Base-by-base conservation (phyloP, 2,329 filamentous ascomycete species). In the Beauveria sp. region DNA sequence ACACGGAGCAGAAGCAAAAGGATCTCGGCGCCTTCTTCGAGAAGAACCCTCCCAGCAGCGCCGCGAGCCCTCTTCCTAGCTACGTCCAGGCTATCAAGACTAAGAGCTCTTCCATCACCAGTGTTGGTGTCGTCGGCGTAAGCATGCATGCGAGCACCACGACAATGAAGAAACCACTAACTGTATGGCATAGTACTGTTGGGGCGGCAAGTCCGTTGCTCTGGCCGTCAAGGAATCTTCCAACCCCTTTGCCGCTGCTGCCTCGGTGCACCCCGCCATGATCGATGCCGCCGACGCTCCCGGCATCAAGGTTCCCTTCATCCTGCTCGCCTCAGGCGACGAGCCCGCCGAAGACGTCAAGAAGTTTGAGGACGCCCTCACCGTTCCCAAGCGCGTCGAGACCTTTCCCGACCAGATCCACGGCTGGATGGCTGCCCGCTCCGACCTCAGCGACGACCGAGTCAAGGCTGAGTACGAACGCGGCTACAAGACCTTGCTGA, bases 381-480 rank as follows among this genome's bases (percentile, higher is more conserved):
- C 73, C 30, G 80, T 75, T 2, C 73, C 81, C 62, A 84, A 85
- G 68, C 79, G 86, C 64, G 81, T 88, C 58, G 86, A 90, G 77
- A 85, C 72, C n/a, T 90, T 88, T 68, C 67, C 68, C 26, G 85
- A 85, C 68, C 87, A 88, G 79, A 80, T 86, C 69, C 87, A 90
- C 73, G 87, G 87, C 50, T 90, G 86, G 86, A 90, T 90, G 87
- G 85, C 84, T 1, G 86, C 87, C 1, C 81, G 86, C 28, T 78
- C 81, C 0, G 75, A 89, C 68, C 74, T 90, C 34, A 76, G 78
- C 40, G 76, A 87, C 52, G 74, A 78, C 54, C 79, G 78, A 47
- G 81, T 85, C 69, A 83, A 81, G 72, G 79, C 81, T 65, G 86
- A 87, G 74, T 87, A 86, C 64, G 77, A 78, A 52, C 80, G 86